These are phyloP conservation scores for Nakazawaea siamensis DNA, from an alignment of 805 yeast species.

Conservation along the genomic window DNA sequence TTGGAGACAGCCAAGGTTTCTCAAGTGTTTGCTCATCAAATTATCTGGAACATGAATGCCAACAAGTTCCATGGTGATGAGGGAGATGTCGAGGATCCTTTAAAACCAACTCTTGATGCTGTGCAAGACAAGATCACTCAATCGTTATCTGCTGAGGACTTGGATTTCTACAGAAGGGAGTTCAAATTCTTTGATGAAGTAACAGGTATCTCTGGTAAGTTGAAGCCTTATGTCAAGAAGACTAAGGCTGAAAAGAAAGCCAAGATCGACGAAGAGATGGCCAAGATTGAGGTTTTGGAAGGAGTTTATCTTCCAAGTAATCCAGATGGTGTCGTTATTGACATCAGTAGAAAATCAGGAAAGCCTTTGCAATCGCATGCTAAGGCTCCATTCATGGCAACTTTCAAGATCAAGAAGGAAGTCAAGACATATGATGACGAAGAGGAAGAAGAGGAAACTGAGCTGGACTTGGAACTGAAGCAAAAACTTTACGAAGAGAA, in stretches of 20 bases:
- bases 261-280: conserved; percentile 96
- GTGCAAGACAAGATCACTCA: conserved; percentile 59
- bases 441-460: conserved; percentile 16
- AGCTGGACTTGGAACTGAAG: conserved; percentile 14
- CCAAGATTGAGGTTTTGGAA: conserved; percentile 56
- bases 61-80: conserved; percentile 90
- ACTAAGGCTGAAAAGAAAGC: conserved; percentile 93
- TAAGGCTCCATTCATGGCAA: conserved; percentile 97
- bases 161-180: conserved; percentile 67
- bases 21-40: conserved; percentile 92
- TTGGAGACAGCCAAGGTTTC: conserved; percentile 88
- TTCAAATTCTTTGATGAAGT: conserved; percentile 87
- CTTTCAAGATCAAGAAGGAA: conserved; percentile 72
- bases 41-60: conserved; percentile 96
- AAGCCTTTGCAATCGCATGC: conserved; percentile 96
- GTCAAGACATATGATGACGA: conserved; percentile 34
- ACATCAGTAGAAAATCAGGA: conserved; percentile 87
- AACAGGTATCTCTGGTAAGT: conserved; percentile 87
- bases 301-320: conserved; percentile 94
- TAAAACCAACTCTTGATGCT: conserved; percentile 76
- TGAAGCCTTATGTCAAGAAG: conserved; percentile 90
- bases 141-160: conserved; percentile 53
- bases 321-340: conserved; percentile 92
- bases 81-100: conserved; percentile 63
- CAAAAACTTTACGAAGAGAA: conserved; percentile 39